Evolutionary conservation across 2,329 filamentous ascomycete genomes (phyloP), one percentile per base, ranked within the genome.

Genomic region (Rhinocladiella mackenziei): DNA sequence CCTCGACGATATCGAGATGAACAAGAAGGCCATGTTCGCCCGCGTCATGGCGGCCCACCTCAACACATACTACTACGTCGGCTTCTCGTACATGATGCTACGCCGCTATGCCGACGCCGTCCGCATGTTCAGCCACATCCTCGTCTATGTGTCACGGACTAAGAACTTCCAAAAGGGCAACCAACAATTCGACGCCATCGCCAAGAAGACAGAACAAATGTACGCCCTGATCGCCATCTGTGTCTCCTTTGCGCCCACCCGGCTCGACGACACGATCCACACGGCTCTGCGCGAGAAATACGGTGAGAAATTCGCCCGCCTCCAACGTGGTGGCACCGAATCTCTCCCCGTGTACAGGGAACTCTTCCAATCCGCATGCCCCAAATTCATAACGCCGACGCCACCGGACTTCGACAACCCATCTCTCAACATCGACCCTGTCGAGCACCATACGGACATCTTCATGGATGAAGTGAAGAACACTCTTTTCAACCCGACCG

Each of bases 41-140:
- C 87, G 92, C 57, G 92, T 98, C 67, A 97, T 98, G 92, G 91
- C 92, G 42, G 92, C 92, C 46, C 92, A 98, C 76, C 97, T 97
- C 75, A 96, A 91, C 58, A 98, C 92, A 56, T 98, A 97, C 81
- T 98, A 98, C 81, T 97, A 97, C 68, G 91, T 98, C 53, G 92
- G 92, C 59, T 98, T 98, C 81, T 94, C 88, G 58, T 98, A 98
- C 84, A 97, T 98, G 91, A 98, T 98, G 92, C 94, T 97, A 87
- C 89, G 92, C 74, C 87, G 92, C 66, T 98, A 98, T 68, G 87
- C 89, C 70, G 92, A 98, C 71, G 92, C 92, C 68, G 96, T 98
- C 74, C 89, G 91, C 78, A 95, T 96, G 84, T 98, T 98, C 82
- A 94, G 87, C 77, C 92, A 98, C 79, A 98, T 98, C 70, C 82